Conservation (phyloP, 441 rosid species). For the Pelargonium myrrhifolium region DNA sequence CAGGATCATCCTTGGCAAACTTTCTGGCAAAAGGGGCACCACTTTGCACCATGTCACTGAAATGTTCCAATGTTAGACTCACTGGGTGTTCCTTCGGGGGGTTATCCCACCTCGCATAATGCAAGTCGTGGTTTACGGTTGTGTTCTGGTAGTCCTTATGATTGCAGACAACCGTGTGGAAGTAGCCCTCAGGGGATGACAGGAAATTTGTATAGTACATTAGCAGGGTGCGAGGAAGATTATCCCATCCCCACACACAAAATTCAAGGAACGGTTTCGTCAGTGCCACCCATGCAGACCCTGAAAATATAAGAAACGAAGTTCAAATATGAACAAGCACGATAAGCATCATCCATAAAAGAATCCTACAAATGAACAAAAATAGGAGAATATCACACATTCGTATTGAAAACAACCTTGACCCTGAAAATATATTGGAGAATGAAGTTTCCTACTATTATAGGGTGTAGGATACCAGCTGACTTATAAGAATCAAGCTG, state of each 20-base stretch:
- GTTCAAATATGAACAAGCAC: neutral
- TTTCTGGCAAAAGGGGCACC: slow-evolving; percentile 84
- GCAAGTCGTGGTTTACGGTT: slow-evolving; percentile 69
- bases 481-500: neutral
- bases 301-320: slow-evolving; percentile 22
- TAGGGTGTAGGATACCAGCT: neutral
- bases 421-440: neutral
- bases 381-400: neutral
- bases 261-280: slow-evolving; percentile 59
- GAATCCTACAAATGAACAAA: neutral
- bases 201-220: slow-evolving; percentile 83
- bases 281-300: slow-evolving; percentile 83
- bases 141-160: slow-evolving; percentile 45
- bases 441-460: neutral
- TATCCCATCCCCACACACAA: slow-evolving; percentile 84
- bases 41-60: slow-evolving; percentile 51
- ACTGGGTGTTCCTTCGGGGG: slow-evolving; percentile 89
- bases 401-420: neutral
- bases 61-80: slow-evolving; percentile 49
- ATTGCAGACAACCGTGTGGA: slow-evolving; percentile 83
- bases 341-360: neutral
- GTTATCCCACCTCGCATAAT: slow-evolving; percentile 86
- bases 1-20: slow-evolving; percentile 63
- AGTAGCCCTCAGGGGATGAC: slow-evolving; percentile 92
- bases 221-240: slow-evolving; percentile 65